Conservation (phyloP, 495 filamentous ascomycete species). For the Thermothielavioides terrestris region DNA sequence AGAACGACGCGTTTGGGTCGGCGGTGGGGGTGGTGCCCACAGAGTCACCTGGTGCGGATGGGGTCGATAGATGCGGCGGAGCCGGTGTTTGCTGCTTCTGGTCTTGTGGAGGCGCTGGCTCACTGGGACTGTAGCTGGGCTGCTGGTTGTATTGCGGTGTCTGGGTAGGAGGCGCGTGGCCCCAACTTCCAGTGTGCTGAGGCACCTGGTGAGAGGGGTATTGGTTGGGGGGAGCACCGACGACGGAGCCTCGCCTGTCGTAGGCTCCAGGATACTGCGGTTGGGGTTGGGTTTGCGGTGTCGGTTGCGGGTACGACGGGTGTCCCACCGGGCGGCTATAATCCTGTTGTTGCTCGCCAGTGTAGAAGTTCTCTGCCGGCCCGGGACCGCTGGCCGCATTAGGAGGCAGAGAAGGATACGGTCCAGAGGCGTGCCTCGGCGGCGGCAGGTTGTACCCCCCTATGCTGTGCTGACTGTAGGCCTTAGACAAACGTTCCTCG, state of each 20-base stretch:
- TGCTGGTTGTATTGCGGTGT: slow-evolving; percentile 28
- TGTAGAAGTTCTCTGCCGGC: slow-evolving; percentile 74
- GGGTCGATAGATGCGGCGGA: slow-evolving; percentile 23
- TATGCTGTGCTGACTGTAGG: slow-evolving; percentile 74
- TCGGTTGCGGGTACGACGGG: slow-evolving; percentile 30
- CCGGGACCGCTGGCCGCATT: slow-evolving; percentile 40
- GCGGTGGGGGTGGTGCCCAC: slow-evolving; percentile 26
- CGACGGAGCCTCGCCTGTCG: slow-evolving; percentile 33
- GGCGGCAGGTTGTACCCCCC: slow-evolving; percentile 43
- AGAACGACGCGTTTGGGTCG: slow-evolving; percentile 42
- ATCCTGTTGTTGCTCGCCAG: slow-evolving; percentile 51
- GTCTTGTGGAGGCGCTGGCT: slow-evolving; percentile 22
- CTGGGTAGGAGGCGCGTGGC: slow-evolving; percentile 25
- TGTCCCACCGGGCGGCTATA: slow-evolving; percentile 36
- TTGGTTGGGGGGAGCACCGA: slow-evolving; percentile 22
- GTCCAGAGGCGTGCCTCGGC: slow-evolving; percentile 47
- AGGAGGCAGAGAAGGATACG: slow-evolving; percentile 59
- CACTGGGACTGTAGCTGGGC: slow-evolving; percentile 25
- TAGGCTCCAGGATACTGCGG: too few relatives aligned
- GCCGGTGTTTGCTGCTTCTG: slow-evolving; percentile 25
- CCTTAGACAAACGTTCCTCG: slow-evolving; percentile 85
- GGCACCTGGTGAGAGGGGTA: slow-evolving; percentile 42
- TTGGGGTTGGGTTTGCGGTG: slow-evolving; percentile 31
- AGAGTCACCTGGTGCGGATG: slow-evolving; percentile 11
- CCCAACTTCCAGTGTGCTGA: slow-evolving; percentile 41